Evolutionary conservation across 106 monocot genomes (phyloP), one percentile per base, ranked within the genome.

Genomic region (Dendrobium huoshanense): DNA sequence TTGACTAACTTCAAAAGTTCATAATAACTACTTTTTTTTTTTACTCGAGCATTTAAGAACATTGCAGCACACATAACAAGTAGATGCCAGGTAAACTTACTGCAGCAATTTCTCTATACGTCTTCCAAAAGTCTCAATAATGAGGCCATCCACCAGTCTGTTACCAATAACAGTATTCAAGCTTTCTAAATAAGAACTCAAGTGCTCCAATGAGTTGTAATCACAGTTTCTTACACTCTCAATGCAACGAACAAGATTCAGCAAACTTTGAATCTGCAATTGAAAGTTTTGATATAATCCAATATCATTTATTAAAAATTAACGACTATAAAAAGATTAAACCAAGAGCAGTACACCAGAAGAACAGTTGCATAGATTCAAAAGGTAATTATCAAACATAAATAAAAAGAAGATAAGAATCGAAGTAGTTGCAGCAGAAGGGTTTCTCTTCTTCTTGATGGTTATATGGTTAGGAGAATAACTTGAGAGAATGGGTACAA

Each of bases 111-210:
- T 95, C 42, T 87, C 91, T 79, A 95, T 87, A 55, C 91, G 80
- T 82, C 87, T 91, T 77, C 99, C 99, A 88, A 99, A 95, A 81
- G 99, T 99, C 73, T 95, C 99, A 43, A 95, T 89, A 82, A 93
- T 83, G 87, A 99, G 99, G 31, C 86, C 95, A 75, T 98, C 92
- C 67, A 92, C 94, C 76, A 85, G 89, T 81, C 93, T 93, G 27
- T 85, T 85, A 56, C 88, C 87, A 65, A 93, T 86, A 80, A 93
- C 85, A 75, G 83, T 88, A 90, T 88, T 90, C 48, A 99, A 79
- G 40, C 93, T 89, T 83, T 93, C 87, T 15, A 99, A 83, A 65
- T 80, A 93, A 2, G 89, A 88, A 67, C 87, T 95, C 81, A 99
- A 78, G 75, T 88, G 79, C 67, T 95, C 90, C 73, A 99, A 73